Evolutionary conservation across 345 rosid species (phyloP).

Genomic region (rapeseed (Brassica napus)): DNA sequence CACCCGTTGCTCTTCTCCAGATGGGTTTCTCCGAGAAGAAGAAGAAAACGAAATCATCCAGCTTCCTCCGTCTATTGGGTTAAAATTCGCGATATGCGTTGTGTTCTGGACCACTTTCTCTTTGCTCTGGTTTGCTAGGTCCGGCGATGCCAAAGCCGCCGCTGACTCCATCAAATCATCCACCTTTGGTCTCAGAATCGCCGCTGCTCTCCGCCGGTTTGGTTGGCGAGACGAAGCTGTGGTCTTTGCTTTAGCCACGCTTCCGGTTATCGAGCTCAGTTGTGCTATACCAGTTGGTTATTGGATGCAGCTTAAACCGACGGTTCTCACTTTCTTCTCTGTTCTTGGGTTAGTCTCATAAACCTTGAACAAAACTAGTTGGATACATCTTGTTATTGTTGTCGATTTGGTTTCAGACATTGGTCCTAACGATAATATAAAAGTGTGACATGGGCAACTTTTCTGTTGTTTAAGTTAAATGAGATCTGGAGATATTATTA

Average conservation of each 20-base stretch:
- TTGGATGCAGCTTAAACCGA: conserved; percentile 89
- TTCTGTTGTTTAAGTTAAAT: neutral
- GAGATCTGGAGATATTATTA: neutral
- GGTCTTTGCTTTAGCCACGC: conserved; percentile 88
- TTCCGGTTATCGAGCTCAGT: conserved; percentile 89
- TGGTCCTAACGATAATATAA: neutral
- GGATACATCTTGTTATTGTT: conserved; percentile 10
- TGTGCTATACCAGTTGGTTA: conserved; percentile 97
- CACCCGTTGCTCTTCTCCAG: conserved; percentile 31
- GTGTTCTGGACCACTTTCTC: conserved; percentile 74
- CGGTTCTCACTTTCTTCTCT: conserved; percentile 53
- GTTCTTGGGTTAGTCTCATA: conserved; percentile 68
- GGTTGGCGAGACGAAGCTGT: conserved; percentile 90
- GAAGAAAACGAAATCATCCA: conserved; percentile 32
- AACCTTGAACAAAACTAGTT: neutral
- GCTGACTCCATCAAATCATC: conserved; percentile 80
- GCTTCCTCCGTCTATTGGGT: conserved; percentile 36
- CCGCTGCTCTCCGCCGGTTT: conserved; percentile 56
- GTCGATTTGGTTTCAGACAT: neutral
- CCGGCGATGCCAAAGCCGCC: conserved; percentile 83
- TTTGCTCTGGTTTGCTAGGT: conserved; percentile 74
- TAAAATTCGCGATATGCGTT: conserved; percentile 57
- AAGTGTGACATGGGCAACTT: neutral
- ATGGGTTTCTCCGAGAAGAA: conserved; percentile 45
- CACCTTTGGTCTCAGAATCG: conserved; percentile 70